A percentile compares a stretch with the other conserved stretches of the same genome.
Conservation (phyloP, 768 basidiomycete genomes). For the Boletus speciosus region DNA sequence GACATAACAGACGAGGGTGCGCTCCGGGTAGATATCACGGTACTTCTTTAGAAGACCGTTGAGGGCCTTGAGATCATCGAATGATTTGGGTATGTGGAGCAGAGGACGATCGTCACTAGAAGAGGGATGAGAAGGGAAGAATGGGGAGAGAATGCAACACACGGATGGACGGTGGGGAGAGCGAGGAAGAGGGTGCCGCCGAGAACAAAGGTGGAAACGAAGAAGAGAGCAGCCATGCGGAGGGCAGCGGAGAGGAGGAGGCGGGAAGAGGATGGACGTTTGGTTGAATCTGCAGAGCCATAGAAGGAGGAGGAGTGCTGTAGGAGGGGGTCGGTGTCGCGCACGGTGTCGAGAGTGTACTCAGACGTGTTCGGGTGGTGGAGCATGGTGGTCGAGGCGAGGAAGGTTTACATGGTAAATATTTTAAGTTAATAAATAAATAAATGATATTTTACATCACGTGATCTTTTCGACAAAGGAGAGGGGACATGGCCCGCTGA, state of each 20-base stretch:
- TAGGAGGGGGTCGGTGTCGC: constrained; percentile 29
- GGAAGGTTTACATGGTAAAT: too few species aligned
- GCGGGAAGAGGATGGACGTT: constrained; percentile 42
- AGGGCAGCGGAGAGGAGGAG: constrained; percentile 77
- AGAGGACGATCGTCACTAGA: constrained; percentile 68
- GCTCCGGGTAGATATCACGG: constrained; percentile 79
- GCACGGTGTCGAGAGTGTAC: constrained; percentile 67
- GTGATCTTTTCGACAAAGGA: constrained; percentile 26
- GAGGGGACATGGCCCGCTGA: constrained; percentile 7
- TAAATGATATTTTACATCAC: constrained; percentile 6
- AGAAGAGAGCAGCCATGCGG: constrained; percentile 80
- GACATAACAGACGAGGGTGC: constrained; percentile 85
- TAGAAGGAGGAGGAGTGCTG: constrained; percentile 41
- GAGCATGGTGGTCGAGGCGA: constrained; percentile 7
- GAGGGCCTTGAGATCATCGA: constrained; percentile 79
- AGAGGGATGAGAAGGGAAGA: constrained; percentile 5
- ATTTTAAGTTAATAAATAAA: not conserved
- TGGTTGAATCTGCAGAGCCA: constrained; percentile 45
- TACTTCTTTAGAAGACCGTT: constrained; percentile 90
- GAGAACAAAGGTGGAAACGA: constrained; percentile 64
- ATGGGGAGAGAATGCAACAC: constrained; percentile 30
- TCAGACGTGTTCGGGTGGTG: constrained; percentile 39
- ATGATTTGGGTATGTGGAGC: constrained; percentile 84
- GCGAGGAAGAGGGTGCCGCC: constrained; percentile 78
- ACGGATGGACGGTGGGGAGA: constrained; percentile 77